Evolutionary conservation across 1,139 yeast genomes (phyloP), one percentile per base, ranked within the genome.

Genomic region (Sugiyamaella paludigena): DNA sequence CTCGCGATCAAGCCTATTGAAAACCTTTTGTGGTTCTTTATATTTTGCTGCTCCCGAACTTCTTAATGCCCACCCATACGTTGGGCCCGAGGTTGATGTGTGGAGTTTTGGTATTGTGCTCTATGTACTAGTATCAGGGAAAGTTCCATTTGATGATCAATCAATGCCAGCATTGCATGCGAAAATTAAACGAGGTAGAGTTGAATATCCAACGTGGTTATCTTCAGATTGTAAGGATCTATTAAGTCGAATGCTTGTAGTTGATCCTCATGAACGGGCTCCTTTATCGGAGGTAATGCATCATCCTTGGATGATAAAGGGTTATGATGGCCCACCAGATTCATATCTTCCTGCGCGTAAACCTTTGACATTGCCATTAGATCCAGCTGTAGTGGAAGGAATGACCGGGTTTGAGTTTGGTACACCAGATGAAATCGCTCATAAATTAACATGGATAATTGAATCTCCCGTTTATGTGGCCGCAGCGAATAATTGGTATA

Each of bases 31-130:
- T 75, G 99, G 99, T 1, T 89, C 98, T 1, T 75, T 94, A 47
- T 94, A 94, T 67, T 94, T 92, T 76, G 99, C 98, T 0, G 98
- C 99, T 0, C 99, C 99, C 0, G 99, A 94, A 66, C 75, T 94
- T 58, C 75, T 94, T 51, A 85, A 87, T 53, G 98, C 98, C 0
- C 82, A 83, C 57, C 97, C 97, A 0, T 94, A 94, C 62, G 75
- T 80, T 32, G 99, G 98, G 0, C 98, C 98, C 0, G 98, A 94
- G 67, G 97, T 94, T 43, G 99, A 92, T 65, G 84, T 92, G 28
- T 92, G 99, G 99, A 87, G 96, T 4, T 91, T 91, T 74, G 99
- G 98, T 51, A 96, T 92, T 42, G 97, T 92, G 0, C 71, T 94
- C 34, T 92, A 88, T 63, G 99, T 92, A 13, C 73, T 94, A 54